phyloP scores from a whole-genome alignment of 106 monocot genomes.

The Iris macrosiphon region DNA sequence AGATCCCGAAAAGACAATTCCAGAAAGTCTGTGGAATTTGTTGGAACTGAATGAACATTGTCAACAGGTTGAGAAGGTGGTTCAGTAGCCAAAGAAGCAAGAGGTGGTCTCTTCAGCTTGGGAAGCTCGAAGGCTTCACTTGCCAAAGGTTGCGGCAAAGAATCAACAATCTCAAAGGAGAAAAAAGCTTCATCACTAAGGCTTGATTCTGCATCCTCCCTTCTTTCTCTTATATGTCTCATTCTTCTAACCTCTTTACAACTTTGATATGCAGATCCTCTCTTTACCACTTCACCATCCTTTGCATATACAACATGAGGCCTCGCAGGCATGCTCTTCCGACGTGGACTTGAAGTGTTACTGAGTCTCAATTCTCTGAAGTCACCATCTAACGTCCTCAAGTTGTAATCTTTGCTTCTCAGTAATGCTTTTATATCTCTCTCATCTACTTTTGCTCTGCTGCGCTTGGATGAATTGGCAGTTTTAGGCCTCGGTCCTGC shows the following conservation, averaged over 20 bases:
- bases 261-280: slow-evolving; percentile 81
- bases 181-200: slow-evolving; percentile 45
- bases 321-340: slow-evolving; percentile 68
- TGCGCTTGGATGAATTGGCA: slow-evolving; percentile 7
- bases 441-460: slow-evolving; percentile 8
- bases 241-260: slow-evolving; percentile 61
- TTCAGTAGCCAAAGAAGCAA: slow-evolving; percentile 10
- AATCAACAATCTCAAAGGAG: slow-evolving; percentile 60
- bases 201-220: slow-evolving; percentile 26
- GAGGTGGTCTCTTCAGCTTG: slow-evolving; percentile 14
- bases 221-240: slow-evolving; percentile 30
- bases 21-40: slow-evolving; percentile 35
- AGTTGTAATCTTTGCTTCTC: slow-evolving; percentile 15
- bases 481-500: slow-evolving; percentile 8
- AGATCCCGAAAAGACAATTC: slow-evolving; percentile 67
- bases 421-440: slow-evolving; percentile 14
- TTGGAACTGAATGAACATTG: slow-evolving; percentile 25
- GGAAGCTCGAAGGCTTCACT: slow-evolving; percentile 13
- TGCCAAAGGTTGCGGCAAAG: slow-evolving; percentile 10
- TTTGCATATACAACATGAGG: slow-evolving; percentile 18
- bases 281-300: slow-evolving; percentile 31
- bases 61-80: slow-evolving; percentile 2
- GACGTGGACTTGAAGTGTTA: slow-evolving; percentile 28
- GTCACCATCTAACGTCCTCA: slow-evolving; percentile 25
- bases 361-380: slow-evolving; percentile 12